phyloP scores from a whole-genome alignment of 345 rosid genomes.

The Melaleuca quinquenervia region DNA sequence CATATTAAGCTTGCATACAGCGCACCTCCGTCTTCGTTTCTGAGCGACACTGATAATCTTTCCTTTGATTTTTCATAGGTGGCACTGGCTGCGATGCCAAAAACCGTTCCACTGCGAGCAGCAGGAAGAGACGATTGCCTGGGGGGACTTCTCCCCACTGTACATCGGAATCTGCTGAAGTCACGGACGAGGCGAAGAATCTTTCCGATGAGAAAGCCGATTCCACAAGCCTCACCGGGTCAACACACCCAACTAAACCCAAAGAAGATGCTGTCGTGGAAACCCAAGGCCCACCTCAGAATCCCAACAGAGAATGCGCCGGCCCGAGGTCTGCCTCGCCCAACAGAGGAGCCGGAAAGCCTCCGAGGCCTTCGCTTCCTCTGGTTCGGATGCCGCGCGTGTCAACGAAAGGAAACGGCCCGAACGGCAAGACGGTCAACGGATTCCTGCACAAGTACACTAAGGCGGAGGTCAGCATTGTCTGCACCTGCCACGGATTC shows the following conservation, averaged over 20 bases:
- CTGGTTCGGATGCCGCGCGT: constrained; percentile 43
- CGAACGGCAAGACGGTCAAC: constrained; percentile 54
- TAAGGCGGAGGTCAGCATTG: constrained; percentile 41
- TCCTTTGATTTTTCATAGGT: constrained; percentile 8
- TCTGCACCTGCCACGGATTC: constrained; percentile 65
- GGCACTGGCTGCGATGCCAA: constrained; percentile 19
- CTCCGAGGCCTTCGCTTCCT: constrained; percentile 26
- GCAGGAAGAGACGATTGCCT: constrained; percentile 5
- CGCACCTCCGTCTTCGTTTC: neutral
- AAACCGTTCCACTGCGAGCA: constrained; percentile 9
- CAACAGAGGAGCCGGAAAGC: constrained; percentile 15
- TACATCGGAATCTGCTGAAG: neutral
- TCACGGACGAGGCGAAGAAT: neutral
- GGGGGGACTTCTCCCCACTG: neutral
- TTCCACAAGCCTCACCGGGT: neutral
- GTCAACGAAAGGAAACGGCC: constrained; percentile 56
- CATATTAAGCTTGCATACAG: neutral
- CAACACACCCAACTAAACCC: neutral
- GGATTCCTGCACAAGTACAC: constrained; percentile 51
- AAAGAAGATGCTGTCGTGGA: neutral
- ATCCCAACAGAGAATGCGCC: neutral
- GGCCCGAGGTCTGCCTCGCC: neutral
- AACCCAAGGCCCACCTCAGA: neutral
- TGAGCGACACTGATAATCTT: neutral
- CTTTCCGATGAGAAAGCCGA: neutral